phyloP scores from a whole-genome alignment of 2,329 filamentous ascomycete genomes.

The Trichoderma aggressivum region DNA sequence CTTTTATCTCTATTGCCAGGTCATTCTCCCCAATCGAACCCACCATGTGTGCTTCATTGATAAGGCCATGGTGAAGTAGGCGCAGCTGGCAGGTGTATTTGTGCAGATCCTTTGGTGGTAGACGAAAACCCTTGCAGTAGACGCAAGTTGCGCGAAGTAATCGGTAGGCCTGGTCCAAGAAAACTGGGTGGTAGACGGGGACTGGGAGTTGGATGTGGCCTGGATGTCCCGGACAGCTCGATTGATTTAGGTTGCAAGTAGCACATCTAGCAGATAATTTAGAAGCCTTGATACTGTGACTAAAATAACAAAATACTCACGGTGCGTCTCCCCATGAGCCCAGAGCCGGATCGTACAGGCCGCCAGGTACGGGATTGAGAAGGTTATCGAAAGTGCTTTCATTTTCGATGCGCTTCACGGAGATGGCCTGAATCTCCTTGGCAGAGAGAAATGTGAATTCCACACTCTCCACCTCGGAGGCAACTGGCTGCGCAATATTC shows the following conservation, averaged over 20 bases:
- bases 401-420: slow-evolving; percentile 91
- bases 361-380: slow-evolving; percentile 82
- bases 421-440: slow-evolving; percentile 81
- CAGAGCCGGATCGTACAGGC: slow-evolving; percentile 87
- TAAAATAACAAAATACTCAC: slow-evolving; percentile 46
- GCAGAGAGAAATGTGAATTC: slow-evolving; percentile 83
- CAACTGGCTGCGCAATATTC: slow-evolving; percentile 77
- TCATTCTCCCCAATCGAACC: slow-evolving; percentile 50
- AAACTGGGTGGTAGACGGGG: slow-evolving; percentile 93
- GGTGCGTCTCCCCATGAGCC: slow-evolving; percentile 83
- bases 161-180: slow-evolving; percentile 86
- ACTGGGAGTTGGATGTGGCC: slow-evolving; percentile 94
- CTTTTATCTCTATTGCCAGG: slow-evolving; percentile 34
- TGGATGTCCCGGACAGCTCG: slow-evolving; percentile 84
- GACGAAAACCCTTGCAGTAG: slow-evolving; percentile 84
- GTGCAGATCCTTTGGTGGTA: slow-evolving; percentile 73
- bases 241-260: slow-evolving; percentile 82
- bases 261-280: slow-evolving; percentile 62
- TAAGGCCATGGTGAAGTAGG: slow-evolving; percentile 78
- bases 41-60: slow-evolving; percentile 63
- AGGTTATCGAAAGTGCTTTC: slow-evolving; percentile 91
- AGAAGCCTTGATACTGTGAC: neutral
- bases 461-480: slow-evolving; percentile 79
- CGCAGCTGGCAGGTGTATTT: slow-evolving; percentile 79
- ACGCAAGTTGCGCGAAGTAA: slow-evolving; percentile 83